Percentiles rank a stretch among this genome's conserved stretches.
These are phyloP conservation scores for Penicillium hesseltinei DNA, from an alignment of 2,329 filamentous ascomycete species.

Conservation along the genomic window DNA sequence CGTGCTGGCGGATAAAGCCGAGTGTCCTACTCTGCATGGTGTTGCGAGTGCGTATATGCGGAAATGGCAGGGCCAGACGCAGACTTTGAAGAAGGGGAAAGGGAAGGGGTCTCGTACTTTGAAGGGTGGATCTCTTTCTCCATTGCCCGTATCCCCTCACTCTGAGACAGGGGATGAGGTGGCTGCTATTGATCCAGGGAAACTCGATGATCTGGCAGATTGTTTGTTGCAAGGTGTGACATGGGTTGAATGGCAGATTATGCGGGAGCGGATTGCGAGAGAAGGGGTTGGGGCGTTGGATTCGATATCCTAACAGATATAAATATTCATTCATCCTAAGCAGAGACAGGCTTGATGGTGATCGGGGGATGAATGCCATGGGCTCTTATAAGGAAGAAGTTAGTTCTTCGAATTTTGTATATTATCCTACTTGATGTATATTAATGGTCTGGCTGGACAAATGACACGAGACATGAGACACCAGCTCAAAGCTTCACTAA, in stretches of 20 bases:
- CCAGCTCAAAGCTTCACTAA: not conserved
- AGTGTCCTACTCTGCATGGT: conserved; percentile 17
- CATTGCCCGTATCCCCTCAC: not conserved
- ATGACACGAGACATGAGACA: too few relatives aligned
- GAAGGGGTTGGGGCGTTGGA: conserved; percentile 24
- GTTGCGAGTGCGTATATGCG: conserved; percentile 31
- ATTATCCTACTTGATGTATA: not conserved
- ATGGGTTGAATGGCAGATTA: conserved; percentile 70
- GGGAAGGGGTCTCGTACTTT: not conserved
- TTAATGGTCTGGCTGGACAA: not conserved
- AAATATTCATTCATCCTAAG: not conserved
- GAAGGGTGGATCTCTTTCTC: not conserved
- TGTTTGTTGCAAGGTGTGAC: conserved; percentile 74
- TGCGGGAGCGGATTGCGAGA: conserved; percentile 28
- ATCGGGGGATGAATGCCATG: not conserved
- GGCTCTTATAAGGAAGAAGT: not conserved
- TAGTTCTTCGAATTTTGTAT: not conserved
- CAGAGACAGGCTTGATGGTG: not conserved
- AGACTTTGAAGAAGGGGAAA: conserved; percentile 10
- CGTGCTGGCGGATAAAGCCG: conserved; percentile 14
- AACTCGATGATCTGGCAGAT: conserved; percentile 80
- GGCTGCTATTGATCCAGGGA: conserved; percentile 40
- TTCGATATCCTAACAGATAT: not conserved
- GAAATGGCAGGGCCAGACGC: conserved; percentile 28
- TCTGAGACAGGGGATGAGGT: not conserved